Conservation (phyloP, 345 rosid genomes). For the Salix koriyanagi region DNA sequence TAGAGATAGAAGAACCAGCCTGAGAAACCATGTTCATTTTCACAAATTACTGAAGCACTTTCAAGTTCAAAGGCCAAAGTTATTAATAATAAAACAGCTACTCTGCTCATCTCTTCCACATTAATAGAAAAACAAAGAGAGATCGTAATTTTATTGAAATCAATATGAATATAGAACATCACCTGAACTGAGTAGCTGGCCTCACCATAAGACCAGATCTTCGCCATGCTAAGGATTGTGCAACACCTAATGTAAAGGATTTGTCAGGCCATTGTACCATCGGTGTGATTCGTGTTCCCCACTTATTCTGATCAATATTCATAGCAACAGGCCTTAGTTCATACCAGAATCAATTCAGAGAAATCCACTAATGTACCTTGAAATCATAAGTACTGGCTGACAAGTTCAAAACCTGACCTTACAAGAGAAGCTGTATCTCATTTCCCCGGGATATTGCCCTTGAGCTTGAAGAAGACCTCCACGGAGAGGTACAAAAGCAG, state of each 20-base stretch:
- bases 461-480: slow-evolving; percentile 97
- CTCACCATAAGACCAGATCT: slow-evolving; percentile 86
- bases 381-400: neutral
- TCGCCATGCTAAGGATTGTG: slow-evolving; percentile 89
- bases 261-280: slow-evolving; percentile 89
- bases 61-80: neutral
- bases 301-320: slow-evolving; percentile 55
- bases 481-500: slow-evolving; percentile 76
- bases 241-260: slow-evolving; percentile 63
- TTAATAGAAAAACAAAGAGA: neutral
- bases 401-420: slow-evolving; percentile 47
- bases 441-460: slow-evolving; percentile 98
- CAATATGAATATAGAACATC: neutral
- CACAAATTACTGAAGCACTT: neutral
- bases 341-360: neutral
- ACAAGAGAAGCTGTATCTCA: slow-evolving; percentile 84
- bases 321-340: slow-evolving; percentile 11
- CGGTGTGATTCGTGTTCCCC: slow-evolving; percentile 86
- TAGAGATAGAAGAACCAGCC: neutral
- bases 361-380: neutral
- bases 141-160: neutral
- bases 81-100: neutral
- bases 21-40: neutral
- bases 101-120: neutral
- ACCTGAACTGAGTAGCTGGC: slow-evolving; percentile 83